Percentiles rank a stretch among this genome's conserved stretches.
Evolutionary conservation across 352 stramenopile species (phyloP).

Genomic region (Thalassiosira livingstoniorum): DNA sequence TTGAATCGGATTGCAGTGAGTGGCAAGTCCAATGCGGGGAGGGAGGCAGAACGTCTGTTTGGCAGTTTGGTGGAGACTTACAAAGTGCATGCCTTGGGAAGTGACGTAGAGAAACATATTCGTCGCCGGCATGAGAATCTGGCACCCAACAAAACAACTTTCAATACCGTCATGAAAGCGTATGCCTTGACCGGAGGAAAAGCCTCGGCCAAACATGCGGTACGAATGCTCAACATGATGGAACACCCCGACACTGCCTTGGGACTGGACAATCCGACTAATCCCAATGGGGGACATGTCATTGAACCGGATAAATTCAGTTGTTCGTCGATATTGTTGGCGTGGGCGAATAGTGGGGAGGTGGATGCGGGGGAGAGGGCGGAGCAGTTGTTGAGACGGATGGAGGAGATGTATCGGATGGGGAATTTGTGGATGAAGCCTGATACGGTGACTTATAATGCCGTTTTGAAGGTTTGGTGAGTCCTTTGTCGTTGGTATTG

Average conservation of each 20-base stretch:
- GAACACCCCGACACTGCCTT: constrained; percentile 14
- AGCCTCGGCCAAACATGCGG: constrained; percentile 23
- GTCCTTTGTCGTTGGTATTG: constrained; percentile 25
- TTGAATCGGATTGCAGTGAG: constrained; percentile 51
- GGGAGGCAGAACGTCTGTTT: constrained; percentile 53
- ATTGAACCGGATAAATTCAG: constrained; percentile 55
- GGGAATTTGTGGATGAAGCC: constrained; percentile 35
- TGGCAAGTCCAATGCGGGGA: constrained; percentile 43
- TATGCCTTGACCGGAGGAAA: constrained; percentile 59
- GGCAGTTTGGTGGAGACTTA: constrained; percentile 64
- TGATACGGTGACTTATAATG: constrained; percentile 59
- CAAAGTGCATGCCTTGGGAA: too few relatives aligned
- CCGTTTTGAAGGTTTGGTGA: constrained; percentile 63
- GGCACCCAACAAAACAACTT: constrained; percentile 45
- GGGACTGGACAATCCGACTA: not conserved
- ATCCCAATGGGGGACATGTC: not conserved
- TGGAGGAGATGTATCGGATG: constrained; percentile 39
- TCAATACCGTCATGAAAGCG: constrained; percentile 73
- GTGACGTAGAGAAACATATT: too few relatives aligned
- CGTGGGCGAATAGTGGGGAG: constrained; percentile 61
- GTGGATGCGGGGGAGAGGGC: constrained; percentile 61
- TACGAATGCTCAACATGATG: constrained; percentile 48
- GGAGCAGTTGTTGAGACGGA: constrained; percentile 62
- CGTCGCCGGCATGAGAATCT: constrained; percentile 18
- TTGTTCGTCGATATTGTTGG: constrained; percentile 43